Evolutionary conservation across 2,329 filamentous ascomycete species (phyloP).

Genomic region (Trichoderma sp.): DNA sequence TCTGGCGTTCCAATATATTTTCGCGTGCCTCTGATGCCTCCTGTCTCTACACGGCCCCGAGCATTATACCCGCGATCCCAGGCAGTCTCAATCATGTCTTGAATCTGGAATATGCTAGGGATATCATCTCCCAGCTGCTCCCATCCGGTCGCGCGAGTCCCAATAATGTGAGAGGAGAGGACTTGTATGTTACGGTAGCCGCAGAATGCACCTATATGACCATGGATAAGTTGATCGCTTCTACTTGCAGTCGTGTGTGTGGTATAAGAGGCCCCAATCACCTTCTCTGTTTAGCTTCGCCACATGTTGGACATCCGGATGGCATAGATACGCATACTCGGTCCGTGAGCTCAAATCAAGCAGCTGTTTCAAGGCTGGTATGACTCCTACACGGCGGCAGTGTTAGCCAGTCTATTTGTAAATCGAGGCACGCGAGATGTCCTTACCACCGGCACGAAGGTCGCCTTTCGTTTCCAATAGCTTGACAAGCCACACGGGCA

Average conservation of each 20-base stretch:
- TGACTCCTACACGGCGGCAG: slow-evolving; percentile 43
- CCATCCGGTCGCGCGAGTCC: slow-evolving; percentile 53
- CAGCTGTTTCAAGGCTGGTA: slow-evolving; percentile 61
- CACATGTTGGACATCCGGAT: slow-evolving; percentile 71
- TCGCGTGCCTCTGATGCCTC: slow-evolving; percentile 80
- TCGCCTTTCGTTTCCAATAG: slow-evolving; percentile 61
- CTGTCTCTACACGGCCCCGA: slow-evolving; percentile 74
- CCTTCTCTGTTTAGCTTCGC: slow-evolving; percentile 77
- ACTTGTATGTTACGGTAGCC: slow-evolving; percentile 96
- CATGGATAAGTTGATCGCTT: neutral
- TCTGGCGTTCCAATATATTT: slow-evolving; percentile 96
- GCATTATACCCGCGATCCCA: slow-evolving; percentile 85
- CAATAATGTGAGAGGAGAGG: slow-evolving; percentile 75
- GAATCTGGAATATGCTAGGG: slow-evolving; percentile 77
- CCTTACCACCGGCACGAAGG: slow-evolving; percentile 52
- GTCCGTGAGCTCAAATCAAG: slow-evolving; percentile 62
- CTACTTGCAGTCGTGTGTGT: neutral
- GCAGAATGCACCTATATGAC: slow-evolving; percentile 72
- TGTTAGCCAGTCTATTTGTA: neutral
- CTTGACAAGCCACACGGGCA: slow-evolving; percentile 67
- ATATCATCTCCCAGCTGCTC: slow-evolving; percentile 59
- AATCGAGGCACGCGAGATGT: neutral
- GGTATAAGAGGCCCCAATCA: slow-evolving; percentile 28
- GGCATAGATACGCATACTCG: slow-evolving; percentile 74
- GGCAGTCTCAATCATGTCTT: slow-evolving; percentile 81